Percentiles rank a stretch among this genome's conserved stretches.
Evolutionary conservation across 805 yeast genomes (phyloP).

Genomic region (Candida vaughaniae): DNA sequence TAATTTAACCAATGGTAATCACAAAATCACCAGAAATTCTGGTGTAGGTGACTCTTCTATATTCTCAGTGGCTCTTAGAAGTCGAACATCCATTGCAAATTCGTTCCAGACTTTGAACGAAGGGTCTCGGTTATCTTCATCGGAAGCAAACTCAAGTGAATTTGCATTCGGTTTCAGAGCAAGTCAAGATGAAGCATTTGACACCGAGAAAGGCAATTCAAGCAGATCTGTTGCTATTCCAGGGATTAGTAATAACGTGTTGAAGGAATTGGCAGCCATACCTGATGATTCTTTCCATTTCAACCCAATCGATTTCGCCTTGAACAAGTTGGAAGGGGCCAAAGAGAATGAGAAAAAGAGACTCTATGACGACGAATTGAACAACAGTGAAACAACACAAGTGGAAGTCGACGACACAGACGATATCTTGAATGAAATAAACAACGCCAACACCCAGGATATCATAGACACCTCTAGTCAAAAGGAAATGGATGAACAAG

Average conservation of each 20-base stretch:
- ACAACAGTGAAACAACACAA: conserved; percentile 13
- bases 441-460: conserved; percentile 41
- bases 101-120: conserved; percentile 13
- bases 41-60: conserved; percentile 32
- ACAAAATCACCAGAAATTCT: conserved; percentile 13
- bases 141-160: conserved; percentile 1
- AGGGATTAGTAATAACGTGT: conserved; percentile 40
- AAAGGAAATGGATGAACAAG: conserved; percentile 2
- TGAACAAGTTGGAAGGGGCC: conserved; percentile 68
- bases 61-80: conserved; percentile 29
- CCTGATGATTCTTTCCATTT: conserved; percentile 71
- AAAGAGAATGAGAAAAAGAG: conserved; percentile 8
- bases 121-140: background rate
- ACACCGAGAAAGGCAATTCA: conserved; percentile 6
- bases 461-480: conserved; percentile 18
- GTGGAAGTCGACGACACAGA: conserved; percentile 24
- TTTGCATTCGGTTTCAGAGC: conserved; percentile 8
- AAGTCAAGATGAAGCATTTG: conserved; percentile 3
- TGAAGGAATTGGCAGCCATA: conserved; percentile 69
- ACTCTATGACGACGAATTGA: conserved; percentile 2
- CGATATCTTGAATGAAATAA: conserved; percentile 38
- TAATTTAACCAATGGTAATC: background rate
- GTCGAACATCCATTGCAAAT: conserved; percentile 11
- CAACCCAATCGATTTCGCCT: conserved; percentile 69
- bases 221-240: conserved; percentile 52